These are phyloP conservation scores for Phialophora tarda DNA, from an alignment of 2,329 filamentous ascomycete genomes.

Conservation along the genomic window DNA sequence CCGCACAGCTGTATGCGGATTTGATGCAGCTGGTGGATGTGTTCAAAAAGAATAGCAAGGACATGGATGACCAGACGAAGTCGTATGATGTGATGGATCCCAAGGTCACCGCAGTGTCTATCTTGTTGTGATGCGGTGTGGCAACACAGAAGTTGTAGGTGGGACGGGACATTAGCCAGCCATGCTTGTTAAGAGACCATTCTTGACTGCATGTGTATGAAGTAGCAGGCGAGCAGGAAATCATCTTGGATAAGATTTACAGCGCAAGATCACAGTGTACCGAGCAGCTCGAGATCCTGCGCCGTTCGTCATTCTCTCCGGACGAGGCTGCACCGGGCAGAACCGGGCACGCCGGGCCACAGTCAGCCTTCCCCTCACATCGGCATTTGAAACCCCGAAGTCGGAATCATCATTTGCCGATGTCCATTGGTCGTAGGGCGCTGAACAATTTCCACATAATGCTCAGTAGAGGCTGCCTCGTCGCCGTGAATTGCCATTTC, in stretches of 20 bases:
- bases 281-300: background rate
- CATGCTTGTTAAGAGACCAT: background rate
- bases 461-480: background rate
- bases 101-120: conserved; percentile 28
- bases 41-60: conserved; percentile 22
- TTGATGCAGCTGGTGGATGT: conserved; percentile 3
- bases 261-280: background rate
- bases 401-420: conserved; percentile 13
- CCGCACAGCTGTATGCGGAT: conserved; percentile 27
- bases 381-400: conserved; percentile 2
- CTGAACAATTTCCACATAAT: background rate
- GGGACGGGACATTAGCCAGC: background rate
- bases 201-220: background rate
- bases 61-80: conserved; percentile 21
- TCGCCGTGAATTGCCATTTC: conserved; percentile 17
- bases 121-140: conserved; percentile 29
- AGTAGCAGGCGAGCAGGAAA: background rate
- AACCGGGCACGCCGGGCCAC: no score
- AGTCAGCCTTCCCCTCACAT: conserved; percentile 17
- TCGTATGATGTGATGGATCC: conserved; percentile 34
- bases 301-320: conserved; percentile 14
- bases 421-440: background rate
- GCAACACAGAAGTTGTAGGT: background rate
- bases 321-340: conserved; percentile 12
- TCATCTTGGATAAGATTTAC: background rate